Evolutionary conservation across 2,329 filamentous ascomycete genomes (phyloP), one percentile per base, ranked within the genome.

Genomic region (Penicillium crustosum): DNA sequence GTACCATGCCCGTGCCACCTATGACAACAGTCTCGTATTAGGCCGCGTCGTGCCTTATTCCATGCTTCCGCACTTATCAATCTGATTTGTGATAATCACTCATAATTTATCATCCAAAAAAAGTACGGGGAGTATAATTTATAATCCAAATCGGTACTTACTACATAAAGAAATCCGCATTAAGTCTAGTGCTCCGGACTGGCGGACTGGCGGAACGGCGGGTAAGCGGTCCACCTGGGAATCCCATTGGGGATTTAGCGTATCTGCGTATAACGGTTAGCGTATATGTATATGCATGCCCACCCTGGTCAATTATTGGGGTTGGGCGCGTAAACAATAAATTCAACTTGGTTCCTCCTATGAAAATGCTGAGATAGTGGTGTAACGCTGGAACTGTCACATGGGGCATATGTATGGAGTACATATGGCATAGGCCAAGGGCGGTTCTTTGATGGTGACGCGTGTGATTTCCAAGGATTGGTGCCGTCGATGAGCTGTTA

Each of bases 171-270:
- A 36, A 27, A 36, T 4, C 9, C 15, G 27, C 39, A n/a, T n/a
- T 13, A 19, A 33, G 31, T 7, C 35, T 48, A 23, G 12, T 7
- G 36, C 29, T 3, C 25, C 49, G 49, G 49, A 31, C 39, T 13
- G 29, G 29, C 35, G 49, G 49, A 13, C 29, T 12, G 36, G 55
- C 49, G 55, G 55, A 57, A 48, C 35, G 55, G 55, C 55, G 55
- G 55, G 7, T 35, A 9, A 13, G 35, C 35, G 27, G 27, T 31
- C 54, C 48, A 21, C 54, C 41, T 49, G 10, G 19, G 2, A 23
- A n/a, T 39, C 10, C 36, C 53, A 27, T 27, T 55, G n/a, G 13
- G 33, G 43, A 35, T 38, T 33, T 38, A 50, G 53, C 48, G 47
- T 38, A 31, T 44, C 7, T 45, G 29, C 38, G 31, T 27, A 27